Evolutionary conservation across 768 basidiomycete genomes (phyloP), one percentile per base, ranked within the genome.

Genomic region (Boletus speciosus): DNA sequence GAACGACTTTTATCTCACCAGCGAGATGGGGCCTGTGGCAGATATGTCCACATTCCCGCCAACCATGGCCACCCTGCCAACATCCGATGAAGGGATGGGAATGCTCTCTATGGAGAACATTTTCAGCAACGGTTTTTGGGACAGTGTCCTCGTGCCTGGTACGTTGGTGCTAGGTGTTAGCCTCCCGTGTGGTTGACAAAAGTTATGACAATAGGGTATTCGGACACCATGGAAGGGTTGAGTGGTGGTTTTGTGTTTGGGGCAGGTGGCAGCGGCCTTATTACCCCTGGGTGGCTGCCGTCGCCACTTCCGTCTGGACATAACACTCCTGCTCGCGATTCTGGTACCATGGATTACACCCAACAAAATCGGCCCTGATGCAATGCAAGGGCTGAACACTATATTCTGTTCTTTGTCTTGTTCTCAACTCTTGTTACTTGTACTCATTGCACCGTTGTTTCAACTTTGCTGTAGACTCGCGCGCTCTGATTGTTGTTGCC

Each of bases 221-320:
- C 82, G 39, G 88, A 88, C 60, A 79, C 85, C 19, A 79, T 91
- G 76, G 91, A 93, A 68, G 89, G 88, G 6, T 74, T 93, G 12
- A 87, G 84, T 54, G 91, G 90, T 23, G 91, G 91, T 6, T 93
- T 93, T 67, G 84, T 92, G 21, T 93, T 85, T 60, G 91, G 91
- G 10, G 81, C 85, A 6, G 88, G 88, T 29, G 91, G 90, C 19
- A 90, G 86, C 61, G 90, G 89, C 31, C 72, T 91, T 51, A 92
- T 92, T 61, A 91, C 91, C 9, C 89, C 90, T 1, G 77, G 81
- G 21, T 74, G 83, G 66, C 79, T 83, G 31, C 67, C 76, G 39
- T 83, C 86, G 10, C 85, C 87, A 0, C 60, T 76, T 37, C 79
- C 80, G 35, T 86, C 85, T 16, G 85, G 85, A 4, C 66, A 74